A percentile compares a stretch with the other conserved stretches of the same genome.
These are phyloP conservation scores for Picochlorum sp. DNA, from an alignment of 139 green algal genomes.

Conservation along the genomic window DNA sequence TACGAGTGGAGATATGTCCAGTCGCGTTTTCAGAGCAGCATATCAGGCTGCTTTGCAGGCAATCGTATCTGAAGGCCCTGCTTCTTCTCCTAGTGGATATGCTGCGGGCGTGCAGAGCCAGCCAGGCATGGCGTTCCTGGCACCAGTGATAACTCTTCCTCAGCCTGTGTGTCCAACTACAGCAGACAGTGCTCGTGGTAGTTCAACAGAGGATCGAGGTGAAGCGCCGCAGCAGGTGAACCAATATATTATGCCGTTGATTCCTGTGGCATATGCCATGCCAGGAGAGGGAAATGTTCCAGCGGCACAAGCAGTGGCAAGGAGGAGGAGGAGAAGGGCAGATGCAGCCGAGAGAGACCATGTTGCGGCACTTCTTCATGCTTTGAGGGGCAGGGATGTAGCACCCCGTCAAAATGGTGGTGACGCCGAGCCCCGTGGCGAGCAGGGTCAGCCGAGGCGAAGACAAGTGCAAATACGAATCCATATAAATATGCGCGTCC, in stretches of 20 bases:
- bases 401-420: neutral
- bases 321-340: slow-evolving; percentile 14
- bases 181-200: neutral
- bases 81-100: neutral
- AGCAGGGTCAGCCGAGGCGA: neutral
- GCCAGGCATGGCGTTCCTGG: slow-evolving; percentile 12
- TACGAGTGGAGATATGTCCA: neutral
- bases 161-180: slow-evolving; percentile 18
- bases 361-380: too few relatives aligned
- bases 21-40: slow-evolving; percentile 11
- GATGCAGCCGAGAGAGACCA: neutral
- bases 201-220: neutral
- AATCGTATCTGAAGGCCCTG: slow-evolving; percentile 10
- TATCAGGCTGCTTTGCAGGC: slow-evolving; percentile 32
- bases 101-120: too few relatives aligned
- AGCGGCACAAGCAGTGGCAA: slow-evolving; percentile 13
- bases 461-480: slow-evolving; percentile 36
- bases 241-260: neutral
- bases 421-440: neutral
- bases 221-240: neutral
- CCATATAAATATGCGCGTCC: slow-evolving; percentile 47
- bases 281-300: slow-evolving; percentile 3
- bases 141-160: slow-evolving; percentile 18
- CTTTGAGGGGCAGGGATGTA: too few relatives aligned
- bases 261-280: slow-evolving; percentile 14